Evolutionary conservation across 208 protist species (phyloP).

Genomic region (Lotmaria passim): DNA sequence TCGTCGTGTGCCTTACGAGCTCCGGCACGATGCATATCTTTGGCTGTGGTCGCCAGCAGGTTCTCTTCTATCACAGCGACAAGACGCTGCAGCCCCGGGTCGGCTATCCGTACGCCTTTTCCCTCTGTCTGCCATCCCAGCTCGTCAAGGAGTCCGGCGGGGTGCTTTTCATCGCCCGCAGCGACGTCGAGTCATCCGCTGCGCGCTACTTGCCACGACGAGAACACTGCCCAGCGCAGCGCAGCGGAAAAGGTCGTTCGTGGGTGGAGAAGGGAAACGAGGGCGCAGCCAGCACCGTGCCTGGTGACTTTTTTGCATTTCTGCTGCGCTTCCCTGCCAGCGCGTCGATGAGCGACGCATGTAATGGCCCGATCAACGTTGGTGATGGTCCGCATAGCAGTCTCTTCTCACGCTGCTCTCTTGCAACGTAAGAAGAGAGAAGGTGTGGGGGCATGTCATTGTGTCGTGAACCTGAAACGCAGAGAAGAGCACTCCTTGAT

Average conservation of each 20-base stretch:
- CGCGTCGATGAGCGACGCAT: not conserved
- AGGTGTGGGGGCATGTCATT: not conserved
- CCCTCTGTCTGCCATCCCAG: constrained; percentile 29
- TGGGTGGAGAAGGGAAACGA: not conserved
- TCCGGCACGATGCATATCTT: constrained; percentile 59
- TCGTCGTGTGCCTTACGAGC: constrained; percentile 51
- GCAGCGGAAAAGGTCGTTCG: not conserved
- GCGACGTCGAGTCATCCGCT: constrained; percentile 23
- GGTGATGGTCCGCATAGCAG: constrained; percentile 5
- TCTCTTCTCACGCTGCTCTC: not conserved
- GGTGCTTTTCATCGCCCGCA: constrained; percentile 29
- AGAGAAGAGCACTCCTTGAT: too few species aligned
- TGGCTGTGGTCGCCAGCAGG: constrained; percentile 36
- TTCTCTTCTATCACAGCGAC: constrained; percentile 39
- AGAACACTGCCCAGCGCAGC: constrained; percentile 1
- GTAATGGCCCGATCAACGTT: not conserved
- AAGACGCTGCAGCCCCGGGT: constrained; percentile 37
- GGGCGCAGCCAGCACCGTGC: not conserved
- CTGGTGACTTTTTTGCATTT: constrained; percentile 33
- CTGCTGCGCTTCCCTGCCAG: constrained; percentile 25
- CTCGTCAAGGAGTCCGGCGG: constrained; percentile 16
- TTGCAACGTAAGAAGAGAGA: not conserved
- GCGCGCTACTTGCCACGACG: constrained; percentile 28
- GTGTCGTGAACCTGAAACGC: too few species aligned
- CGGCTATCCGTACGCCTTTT: constrained; percentile 39